Evolutionary conservation across 2,329 filamentous ascomycete genomes (phyloP).

Genomic region (Clonostachys solani): DNA sequence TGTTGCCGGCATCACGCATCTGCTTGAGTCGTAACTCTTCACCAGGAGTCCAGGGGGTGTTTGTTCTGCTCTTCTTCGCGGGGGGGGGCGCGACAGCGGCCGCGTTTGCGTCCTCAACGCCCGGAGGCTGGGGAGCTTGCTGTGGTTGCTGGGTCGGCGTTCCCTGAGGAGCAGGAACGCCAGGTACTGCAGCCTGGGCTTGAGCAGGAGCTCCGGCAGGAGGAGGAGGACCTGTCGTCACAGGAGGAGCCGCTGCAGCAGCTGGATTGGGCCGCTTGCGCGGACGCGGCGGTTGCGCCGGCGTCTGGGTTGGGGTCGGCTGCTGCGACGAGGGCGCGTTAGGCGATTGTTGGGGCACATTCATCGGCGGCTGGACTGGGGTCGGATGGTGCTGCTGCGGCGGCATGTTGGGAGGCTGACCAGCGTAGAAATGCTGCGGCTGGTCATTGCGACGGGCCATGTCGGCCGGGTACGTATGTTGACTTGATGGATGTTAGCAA

Average conservation of each 20-base stretch:
- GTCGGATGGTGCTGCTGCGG: slow-evolving; percentile 29
- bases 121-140: slow-evolving; percentile 5
- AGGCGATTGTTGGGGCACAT: slow-evolving; percentile 32
- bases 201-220: slow-evolving; percentile 16
- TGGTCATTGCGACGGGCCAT: slow-evolving; percentile 39
- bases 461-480: slow-evolving; percentile 44
- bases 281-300: slow-evolving; percentile 28
- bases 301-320: slow-evolving; percentile 29
- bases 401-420: slow-evolving; percentile 31
- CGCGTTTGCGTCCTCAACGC: slow-evolving; percentile 19
- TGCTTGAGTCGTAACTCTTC: slow-evolving; percentile 90
- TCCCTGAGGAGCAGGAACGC: background rate
- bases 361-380: slow-evolving; percentile 36
- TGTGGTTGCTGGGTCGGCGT: slow-evolving; percentile 13
- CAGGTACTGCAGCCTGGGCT: slow-evolving; percentile 12
- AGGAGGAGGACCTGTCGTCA: slow-evolving; percentile 3
- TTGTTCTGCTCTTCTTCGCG: slow-evolving; percentile 92
- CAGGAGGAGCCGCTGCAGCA: slow-evolving; percentile 17
- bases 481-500: slow-evolving; percentile 17
- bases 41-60: slow-evolving; percentile 94
- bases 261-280: slow-evolving; percentile 36
- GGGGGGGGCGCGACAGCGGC: slow-evolving; percentile 39
- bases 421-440: slow-evolving; percentile 33
- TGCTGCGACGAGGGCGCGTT: slow-evolving; percentile 25
- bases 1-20: slow-evolving; percentile 89